Percentiles rank a stretch among this genome's conserved stretches.
These are phyloP conservation scores for Striga hermonthica DNA, from an alignment of 305 asterid species.

Conservation along the genomic window DNA sequence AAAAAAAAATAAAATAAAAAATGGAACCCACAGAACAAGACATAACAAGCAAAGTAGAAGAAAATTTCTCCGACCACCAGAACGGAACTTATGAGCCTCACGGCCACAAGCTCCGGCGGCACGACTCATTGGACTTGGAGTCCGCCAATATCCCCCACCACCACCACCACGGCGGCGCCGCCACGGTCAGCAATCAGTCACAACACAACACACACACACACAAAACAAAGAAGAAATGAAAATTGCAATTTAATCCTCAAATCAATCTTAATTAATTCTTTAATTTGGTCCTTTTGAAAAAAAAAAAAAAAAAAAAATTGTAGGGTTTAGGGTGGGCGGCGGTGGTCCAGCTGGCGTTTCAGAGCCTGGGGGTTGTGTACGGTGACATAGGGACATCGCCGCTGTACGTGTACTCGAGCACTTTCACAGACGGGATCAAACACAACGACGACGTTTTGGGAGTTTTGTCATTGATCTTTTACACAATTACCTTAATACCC, in stretches of 20 bases:
- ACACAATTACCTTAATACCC: conserved; percentile 58
- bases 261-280: background rate
- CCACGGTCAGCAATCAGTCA: background rate
- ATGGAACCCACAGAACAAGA: background rate
- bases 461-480: conserved; percentile 52
- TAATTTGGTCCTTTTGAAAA: no score
- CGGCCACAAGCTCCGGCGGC: background rate
- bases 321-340: conserved; percentile 33
- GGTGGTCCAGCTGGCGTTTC: conserved; percentile 53
- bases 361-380: conserved; percentile 67
- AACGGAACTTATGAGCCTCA: background rate
- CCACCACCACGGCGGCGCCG: background rate
- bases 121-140: conserved; percentile 8
- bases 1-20: no score
- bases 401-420: conserved; percentile 53
- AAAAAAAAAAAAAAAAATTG: background rate
- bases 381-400: conserved; percentile 83
- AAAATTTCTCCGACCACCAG: background rate
- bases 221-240: conserved; percentile 1
- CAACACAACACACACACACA: no score
- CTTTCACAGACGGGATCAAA: conserved; percentile 43
- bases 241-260: no score
- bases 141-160: conserved; percentile 1
- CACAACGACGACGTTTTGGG: conserved; percentile 59
- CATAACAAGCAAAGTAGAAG: background rate